phyloP scores from a whole-genome alignment of 2,329 filamentous ascomycete species.

The Beauveria sp. region DNA sequence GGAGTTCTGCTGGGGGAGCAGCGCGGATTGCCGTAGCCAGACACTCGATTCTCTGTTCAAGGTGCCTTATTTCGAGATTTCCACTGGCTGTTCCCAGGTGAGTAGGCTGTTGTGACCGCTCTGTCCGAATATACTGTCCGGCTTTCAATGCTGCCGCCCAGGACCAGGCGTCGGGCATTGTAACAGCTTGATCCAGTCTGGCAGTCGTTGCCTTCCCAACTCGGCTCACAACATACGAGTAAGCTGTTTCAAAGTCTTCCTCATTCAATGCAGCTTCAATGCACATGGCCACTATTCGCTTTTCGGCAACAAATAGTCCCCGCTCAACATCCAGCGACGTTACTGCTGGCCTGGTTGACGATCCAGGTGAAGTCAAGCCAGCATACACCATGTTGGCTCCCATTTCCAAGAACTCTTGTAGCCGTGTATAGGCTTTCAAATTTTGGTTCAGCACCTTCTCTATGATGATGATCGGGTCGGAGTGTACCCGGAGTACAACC shows the following conservation, averaged over 20 bases:
- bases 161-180: slow-evolving; percentile 61
- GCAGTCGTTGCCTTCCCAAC: slow-evolving; percentile 32
- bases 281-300: slow-evolving; percentile 70
- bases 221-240: slow-evolving; percentile 71
- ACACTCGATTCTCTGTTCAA: slow-evolving; percentile 77
- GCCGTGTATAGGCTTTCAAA: slow-evolving; percentile 60
- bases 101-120: slow-evolving; percentile 45
- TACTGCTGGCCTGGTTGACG: background rate
- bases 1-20: slow-evolving; percentile 60
- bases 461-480: slow-evolving; percentile 67
- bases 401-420: slow-evolving; percentile 65
- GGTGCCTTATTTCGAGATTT: slow-evolving; percentile 57
- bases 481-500: slow-evolving; percentile 67
- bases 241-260: slow-evolving; percentile 79
- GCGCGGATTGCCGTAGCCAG: slow-evolving; percentile 67
- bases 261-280: slow-evolving; percentile 68
- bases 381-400: slow-evolving; percentile 59
- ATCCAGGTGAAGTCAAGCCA: slow-evolving; percentile 30
- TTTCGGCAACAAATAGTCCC: slow-evolving; percentile 41
- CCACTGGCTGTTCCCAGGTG: slow-evolving; percentile 53
- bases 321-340: slow-evolving; percentile 1
- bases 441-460: slow-evolving; percentile 71
- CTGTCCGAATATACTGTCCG: slow-evolving; percentile 61
- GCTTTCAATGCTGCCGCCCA: slow-evolving; percentile 74
- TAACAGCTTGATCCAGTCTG: slow-evolving; percentile 34